phyloP scores from a whole-genome alignment of 2,329 filamentous ascomycete species.

The Pseudohalonectria lignicola region DNA sequence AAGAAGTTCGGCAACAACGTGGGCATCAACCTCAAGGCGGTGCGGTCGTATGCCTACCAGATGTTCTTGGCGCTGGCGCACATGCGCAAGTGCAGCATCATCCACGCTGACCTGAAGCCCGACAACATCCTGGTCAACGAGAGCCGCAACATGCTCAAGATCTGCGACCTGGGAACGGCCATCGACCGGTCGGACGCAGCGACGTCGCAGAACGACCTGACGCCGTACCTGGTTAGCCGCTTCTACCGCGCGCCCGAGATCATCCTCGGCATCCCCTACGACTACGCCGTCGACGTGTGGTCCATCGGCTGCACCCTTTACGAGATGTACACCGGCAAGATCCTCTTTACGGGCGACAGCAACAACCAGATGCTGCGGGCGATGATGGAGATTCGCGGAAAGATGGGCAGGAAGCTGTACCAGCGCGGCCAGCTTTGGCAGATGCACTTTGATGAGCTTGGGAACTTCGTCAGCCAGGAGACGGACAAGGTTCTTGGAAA shows the following conservation, averaged over 20 bases:
- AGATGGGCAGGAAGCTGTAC: conserved; percentile 80
- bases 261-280: conserved; percentile 91
- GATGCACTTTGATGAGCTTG: conserved; percentile 73
- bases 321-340: conserved; percentile 95
- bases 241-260: conserved; percentile 97
- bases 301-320: conserved; percentile 95
- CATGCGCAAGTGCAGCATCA: conserved; percentile 82
- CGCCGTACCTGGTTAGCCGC: conserved; percentile 88
- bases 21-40: conserved; percentile 80
- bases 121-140: conserved; percentile 94
- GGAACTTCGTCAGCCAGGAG: conserved; percentile 78
- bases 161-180: conserved; percentile 94
- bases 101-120: conserved; percentile 93
- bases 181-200: conserved; percentile 73
- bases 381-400: conserved; percentile 93
- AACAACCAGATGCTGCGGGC: conserved; percentile 98
- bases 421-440: conserved; percentile 67
- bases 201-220: conserved; percentile 69
- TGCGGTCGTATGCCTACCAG: conserved; percentile 82
- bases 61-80: conserved; percentile 85
- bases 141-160: conserved; percentile 73
- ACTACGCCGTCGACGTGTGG: conserved; percentile 95
- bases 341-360: conserved; percentile 85
- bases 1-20: conserved; percentile 94
- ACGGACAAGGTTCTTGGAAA: conserved; percentile 80